Conservation (phyloP, 2,329 filamentous ascomycete species). For the Amauroascus niger region DNA sequence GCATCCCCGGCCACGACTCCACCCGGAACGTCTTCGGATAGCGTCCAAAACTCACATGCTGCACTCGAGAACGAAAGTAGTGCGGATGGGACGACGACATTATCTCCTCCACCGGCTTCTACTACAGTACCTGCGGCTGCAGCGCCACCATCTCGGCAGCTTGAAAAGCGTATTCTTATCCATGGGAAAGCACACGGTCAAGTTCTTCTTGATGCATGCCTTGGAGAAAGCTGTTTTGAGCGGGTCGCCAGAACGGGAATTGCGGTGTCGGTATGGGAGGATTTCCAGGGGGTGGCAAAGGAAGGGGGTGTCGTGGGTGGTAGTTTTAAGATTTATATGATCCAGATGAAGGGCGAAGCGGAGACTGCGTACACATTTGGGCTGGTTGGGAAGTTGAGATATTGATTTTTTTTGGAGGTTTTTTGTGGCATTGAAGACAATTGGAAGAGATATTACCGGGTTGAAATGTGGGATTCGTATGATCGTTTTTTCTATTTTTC, state of each 20-base stretch:
- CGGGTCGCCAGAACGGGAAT: constrained; percentile 76
- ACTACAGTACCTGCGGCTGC: constrained; percentile 5
- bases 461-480: too few species aligned
- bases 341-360: constrained; percentile 49
- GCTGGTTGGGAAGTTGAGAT: constrained; percentile 44
- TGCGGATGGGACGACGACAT: constrained; percentile 1
- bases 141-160: constrained; percentile 43
- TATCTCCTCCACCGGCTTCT: constrained; percentile 16
- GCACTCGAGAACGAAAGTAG: constrained; percentile 17
- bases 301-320: constrained; percentile 51
- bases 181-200: constrained; percentile 57
- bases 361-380: constrained; percentile 48
- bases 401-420: constrained; percentile 26
- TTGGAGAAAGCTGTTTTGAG: constrained; percentile 77
- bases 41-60: constrained; percentile 21
- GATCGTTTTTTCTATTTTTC: not conserved
- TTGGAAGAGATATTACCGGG: not conserved
- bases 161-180: constrained; percentile 80
- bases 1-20: constrained; percentile 24
- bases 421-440: not conserved
- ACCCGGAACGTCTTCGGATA: constrained; percentile 24
- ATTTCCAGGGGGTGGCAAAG: constrained; percentile 51
- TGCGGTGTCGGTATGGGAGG: constrained; percentile 79
- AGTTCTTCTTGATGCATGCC: constrained; percentile 68
- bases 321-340: constrained; percentile 54